These are phyloP conservation scores for Parasarocladium wereldwijsianum DNA, from an alignment of 2,329 filamentous ascomycete genomes.

Conservation along the genomic window DNA sequence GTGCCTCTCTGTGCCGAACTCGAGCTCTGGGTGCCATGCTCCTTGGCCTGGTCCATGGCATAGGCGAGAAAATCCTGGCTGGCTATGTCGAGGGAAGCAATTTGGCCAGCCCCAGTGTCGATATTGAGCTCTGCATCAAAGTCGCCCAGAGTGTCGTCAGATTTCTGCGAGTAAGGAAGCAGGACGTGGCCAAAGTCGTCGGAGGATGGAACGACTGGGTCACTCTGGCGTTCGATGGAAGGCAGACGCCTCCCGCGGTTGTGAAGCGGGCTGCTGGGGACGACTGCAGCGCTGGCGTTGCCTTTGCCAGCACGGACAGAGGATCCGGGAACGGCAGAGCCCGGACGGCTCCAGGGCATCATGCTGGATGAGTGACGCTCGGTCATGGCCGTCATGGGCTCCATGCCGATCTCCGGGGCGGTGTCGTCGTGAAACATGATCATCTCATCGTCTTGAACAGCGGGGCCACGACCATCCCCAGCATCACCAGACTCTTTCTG, in stretches of 20 bases:
- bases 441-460: conserved; percentile 13
- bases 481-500: conserved; percentile 16
- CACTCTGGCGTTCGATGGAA: conserved; percentile 32
- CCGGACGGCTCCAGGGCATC: conserved; percentile 36
- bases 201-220: conserved; percentile 19
- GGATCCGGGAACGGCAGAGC: conserved; percentile 30
- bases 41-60: conserved; percentile 20
- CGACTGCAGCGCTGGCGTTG: conserved; percentile 18
- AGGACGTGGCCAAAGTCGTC: conserved; percentile 14
- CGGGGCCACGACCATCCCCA: conserved; percentile 14
- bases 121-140: conserved; percentile 7
- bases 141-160: conserved; percentile 17
- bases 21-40: no score
- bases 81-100: conserved; percentile 25
- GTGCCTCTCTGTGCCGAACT: conserved; percentile 16
- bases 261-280: conserved; percentile 22
- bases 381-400: conserved; percentile 48
- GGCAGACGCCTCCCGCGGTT: conserved; percentile 19
- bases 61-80: conserved; percentile 31
- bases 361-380: conserved; percentile 45
- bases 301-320: conserved; percentile 25
- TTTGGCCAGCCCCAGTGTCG: conserved; percentile 9
- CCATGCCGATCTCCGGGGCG: conserved; percentile 53
- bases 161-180: conserved; percentile 15
- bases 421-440: conserved; percentile 23